Base-by-base conservation (phyloP, 2,329 filamentous ascomycete genomes). In the Aureobasidium subglaciale region DNA sequence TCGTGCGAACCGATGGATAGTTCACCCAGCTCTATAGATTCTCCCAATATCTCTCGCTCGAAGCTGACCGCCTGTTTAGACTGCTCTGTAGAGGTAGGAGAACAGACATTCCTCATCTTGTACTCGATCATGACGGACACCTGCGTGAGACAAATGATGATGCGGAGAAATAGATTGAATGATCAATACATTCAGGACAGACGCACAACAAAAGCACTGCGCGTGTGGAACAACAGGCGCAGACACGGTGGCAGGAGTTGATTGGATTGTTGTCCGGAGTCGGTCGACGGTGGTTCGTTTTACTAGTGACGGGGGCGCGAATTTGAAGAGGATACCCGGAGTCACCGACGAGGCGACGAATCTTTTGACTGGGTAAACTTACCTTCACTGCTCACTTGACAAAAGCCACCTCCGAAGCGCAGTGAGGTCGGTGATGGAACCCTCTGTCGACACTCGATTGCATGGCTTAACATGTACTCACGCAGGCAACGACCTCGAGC, bases 271-370 rank as follows among this genome's bases (percentile, higher is more conserved):
- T 11, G 22, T 38, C 22, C 48, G 25, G 48, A 30, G 8, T 8
- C 22, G 35, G 25, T 8, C 48, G 35, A 52, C 48, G 48, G 48
- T 16, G 41, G 48, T 30, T 52, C 11, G n/a, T n/a, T n/a, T n/a
- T n/a, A n/a, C n/a, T n/a, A n/a, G n/a, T 16, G 38, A 50, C 46
- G 46, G 34, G 13, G 34, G 22, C 34, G 46, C 45, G 18, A 25
- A n/a, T 9, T 45, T 7, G 16, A 20, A 24, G 16, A 24, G 18
- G 30, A 35, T 20, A 16, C 15, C 20, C 46, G 46, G 46, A n/a
- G 46, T 50, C 46, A 22, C 46, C 46, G 34, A 50, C 16, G 16
- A 22, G 3, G 35, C 8, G 16, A 11, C 5, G n/a, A n/a, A n/a
- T n/a, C n/a, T n/a, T n/a, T n/a, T n/a, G n/a, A n/a, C n/a, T n/a